Evolutionary conservation across 441 rosid genomes (phyloP).

Genomic region (Brassica balearica): DNA sequence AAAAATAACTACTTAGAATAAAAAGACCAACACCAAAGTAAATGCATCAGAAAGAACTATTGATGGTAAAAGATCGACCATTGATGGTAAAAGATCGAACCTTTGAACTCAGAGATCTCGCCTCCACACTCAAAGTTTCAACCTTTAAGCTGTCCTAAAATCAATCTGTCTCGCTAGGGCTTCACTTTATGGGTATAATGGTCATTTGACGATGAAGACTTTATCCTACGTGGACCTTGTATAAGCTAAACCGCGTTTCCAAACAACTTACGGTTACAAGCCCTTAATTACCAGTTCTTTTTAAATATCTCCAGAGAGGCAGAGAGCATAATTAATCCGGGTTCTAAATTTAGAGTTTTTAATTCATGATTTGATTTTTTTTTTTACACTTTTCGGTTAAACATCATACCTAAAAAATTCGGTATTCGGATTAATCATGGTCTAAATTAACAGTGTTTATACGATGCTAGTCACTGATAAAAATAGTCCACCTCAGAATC

Average conservation of each 20-base stretch:
- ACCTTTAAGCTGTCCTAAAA: constrained; percentile 19
- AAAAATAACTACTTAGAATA: background rate
- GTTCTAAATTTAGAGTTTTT: too few relatives aligned
- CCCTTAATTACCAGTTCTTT: too few relatives aligned
- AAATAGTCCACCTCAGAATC: too few relatives aligned
- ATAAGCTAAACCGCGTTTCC: constrained; percentile 23
- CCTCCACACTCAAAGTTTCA: background rate
- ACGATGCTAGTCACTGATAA: too few relatives aligned
- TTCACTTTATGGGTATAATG: constrained; percentile 24
- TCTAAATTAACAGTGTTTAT: too few relatives aligned
- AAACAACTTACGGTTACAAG: constrained; percentile 5
- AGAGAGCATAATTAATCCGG: too few relatives aligned
- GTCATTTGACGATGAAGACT: constrained; percentile 15
- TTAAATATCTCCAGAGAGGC: too few relatives aligned
- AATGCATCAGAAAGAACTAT: background rate
- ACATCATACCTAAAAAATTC: too few relatives aligned
- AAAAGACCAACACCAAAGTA: background rate
- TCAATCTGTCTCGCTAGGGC: constrained; percentile 17
- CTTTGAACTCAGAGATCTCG: constrained; percentile 14
- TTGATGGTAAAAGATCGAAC: background rate
- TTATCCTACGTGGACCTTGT: constrained; percentile 1
- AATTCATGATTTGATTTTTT: too few relatives aligned
- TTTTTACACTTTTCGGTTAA: too few relatives aligned
- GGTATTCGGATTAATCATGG: too few relatives aligned
- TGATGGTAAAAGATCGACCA: background rate